These are phyloP conservation scores for Hortaea sp. DNA, from an alignment of 2,329 filamentous ascomycete species.

Conservation along the genomic window DNA sequence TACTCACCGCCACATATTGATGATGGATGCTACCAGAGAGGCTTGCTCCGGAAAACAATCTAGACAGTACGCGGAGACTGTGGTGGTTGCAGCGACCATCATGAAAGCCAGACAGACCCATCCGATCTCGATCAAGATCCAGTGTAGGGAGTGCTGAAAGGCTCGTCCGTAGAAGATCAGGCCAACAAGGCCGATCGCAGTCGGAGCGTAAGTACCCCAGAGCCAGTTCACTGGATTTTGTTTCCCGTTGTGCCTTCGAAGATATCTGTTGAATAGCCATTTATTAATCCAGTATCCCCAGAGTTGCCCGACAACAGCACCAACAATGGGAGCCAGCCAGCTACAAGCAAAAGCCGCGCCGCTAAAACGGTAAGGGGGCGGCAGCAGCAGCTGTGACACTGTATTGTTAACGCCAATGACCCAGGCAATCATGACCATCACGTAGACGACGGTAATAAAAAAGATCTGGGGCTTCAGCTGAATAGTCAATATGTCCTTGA, in stretches of 20 bases:
- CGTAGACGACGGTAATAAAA: constrained; percentile 9
- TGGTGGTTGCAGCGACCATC: constrained; percentile 17
- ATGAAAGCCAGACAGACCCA: constrained; percentile 15
- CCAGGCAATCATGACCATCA: constrained; percentile 20
- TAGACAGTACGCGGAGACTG: constrained; percentile 26
- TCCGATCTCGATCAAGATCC: constrained; percentile 24
- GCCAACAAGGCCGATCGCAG: constrained; percentile 23
- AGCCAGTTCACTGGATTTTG: constrained; percentile 25
- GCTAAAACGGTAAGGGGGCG: constrained; percentile 14
- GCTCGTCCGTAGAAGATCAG: constrained; percentile 26
- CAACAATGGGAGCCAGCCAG: constrained; percentile 28
- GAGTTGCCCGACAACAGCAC: constrained; percentile 22
- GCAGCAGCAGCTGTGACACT: constrained; percentile 15
- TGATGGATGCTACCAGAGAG: constrained; percentile 23
- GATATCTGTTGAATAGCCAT: constrained; percentile 24
- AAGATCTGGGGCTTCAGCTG: constrained; percentile 7
- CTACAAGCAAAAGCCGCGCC: constrained; percentile 19
- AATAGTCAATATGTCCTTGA: constrained; percentile 5
- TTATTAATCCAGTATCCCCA: constrained; percentile 31
- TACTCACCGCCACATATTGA: constrained; percentile 23
- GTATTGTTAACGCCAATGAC: constrained; percentile 20
- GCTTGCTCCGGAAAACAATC: constrained; percentile 25
- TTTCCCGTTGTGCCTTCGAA: constrained; percentile 21
- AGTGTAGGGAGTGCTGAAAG: constrained; percentile 24
- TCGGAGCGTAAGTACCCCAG: constrained; percentile 23